phyloP scores from a whole-genome alignment of 2,329 filamentous ascomycete genomes.

The Claviceps sorghi region DNA sequence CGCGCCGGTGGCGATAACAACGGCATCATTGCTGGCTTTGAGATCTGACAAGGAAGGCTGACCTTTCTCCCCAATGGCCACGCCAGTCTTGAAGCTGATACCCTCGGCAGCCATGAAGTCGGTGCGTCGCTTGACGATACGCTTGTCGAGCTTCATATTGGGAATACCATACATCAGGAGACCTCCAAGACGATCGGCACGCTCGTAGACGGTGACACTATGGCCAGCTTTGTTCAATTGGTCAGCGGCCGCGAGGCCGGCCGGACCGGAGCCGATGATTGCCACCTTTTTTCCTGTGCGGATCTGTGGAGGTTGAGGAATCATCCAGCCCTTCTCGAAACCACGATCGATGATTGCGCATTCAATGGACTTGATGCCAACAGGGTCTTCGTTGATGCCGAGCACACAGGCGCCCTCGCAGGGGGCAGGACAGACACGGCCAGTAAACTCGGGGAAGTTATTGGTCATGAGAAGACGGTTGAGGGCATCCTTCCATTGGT shows the following conservation, averaged over 20 bases:
- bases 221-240: conserved; percentile 92
- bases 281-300: conserved; percentile 82
- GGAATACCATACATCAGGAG: conserved; percentile 97
- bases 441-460: conserved; percentile 97
- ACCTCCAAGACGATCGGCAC: conserved; percentile 77
- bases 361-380: conserved; percentile 96
- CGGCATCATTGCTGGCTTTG: conserved; percentile 61
- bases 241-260: conserved; percentile 79
- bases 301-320: conserved; percentile 60
- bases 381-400: conserved; percentile 91
- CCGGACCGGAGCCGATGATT: conserved; percentile 81
- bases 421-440: conserved; percentile 89
- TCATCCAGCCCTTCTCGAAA: conserved; percentile 97
- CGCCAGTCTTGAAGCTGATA: conserved; percentile 64
- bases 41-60: conserved; percentile 51
- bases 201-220: conserved; percentile 79
- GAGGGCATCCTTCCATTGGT: conserved; percentile 80
- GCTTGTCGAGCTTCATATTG: conserved; percentile 99
- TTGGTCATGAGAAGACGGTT: conserved; percentile 91
- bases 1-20: conserved; percentile 82
- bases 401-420: conserved; percentile 93
- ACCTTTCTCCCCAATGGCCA: conserved; percentile 62
- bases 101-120: conserved; percentile 91
- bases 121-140: conserved; percentile 85
- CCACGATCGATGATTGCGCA: conserved; percentile 96